Base-by-base conservation (phyloP, 805 yeast species). In the Middelhovenomyces tepae region DNA sequence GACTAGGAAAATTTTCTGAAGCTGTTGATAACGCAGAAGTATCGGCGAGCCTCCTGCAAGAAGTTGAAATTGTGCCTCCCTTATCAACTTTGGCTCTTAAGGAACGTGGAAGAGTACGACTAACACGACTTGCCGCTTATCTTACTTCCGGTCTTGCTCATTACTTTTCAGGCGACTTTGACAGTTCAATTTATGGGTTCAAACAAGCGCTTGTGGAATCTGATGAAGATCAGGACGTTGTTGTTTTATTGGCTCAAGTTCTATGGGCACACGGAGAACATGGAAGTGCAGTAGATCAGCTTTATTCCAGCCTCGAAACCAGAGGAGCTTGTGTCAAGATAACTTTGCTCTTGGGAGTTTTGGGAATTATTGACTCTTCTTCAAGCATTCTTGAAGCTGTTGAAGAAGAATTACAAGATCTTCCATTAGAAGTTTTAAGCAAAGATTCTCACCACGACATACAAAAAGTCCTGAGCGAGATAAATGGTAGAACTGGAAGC, bases 211-310 rank as follows among this genome's bases (percentile, higher is more conserved):
- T 86, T 28, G 67, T 61, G 16, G 47, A 56, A 1, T 67, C 78
- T 16, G 69, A 71, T 4, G 75, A 72, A 31, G 73, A 80, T 4
- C 74, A 70, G 42, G 69, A 78, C 40, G 65, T 85, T n/a, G 75
- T 84, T 10, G 71, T 78, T 5, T 57, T 89, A 18, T 67, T 84
- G 14, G 73, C 91, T 0, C 94, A 86, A 50, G 79, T 87, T 1
- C 62, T 91, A 31, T 80, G 78, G 60, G 83, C 84, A 2, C 71
- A 72, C 36, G 80, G 75, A n/a, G 75, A 91, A 1, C 77, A 74
- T 38, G 79, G 75, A 42, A 87, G 86, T 1, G 95, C 96, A 0
- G 50, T 82, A 29, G 95, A 86, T 46, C 94, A 85, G 53, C 57
- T 89, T 27, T 78, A 81, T 45, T 65, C 69, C 16, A 73, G 67